A percentile compares a stretch with the other conserved stretches of the same genome.
phyloP scores from a whole-genome alignment of 805 yeast genomes.

The Pichia eremophila region DNA sequence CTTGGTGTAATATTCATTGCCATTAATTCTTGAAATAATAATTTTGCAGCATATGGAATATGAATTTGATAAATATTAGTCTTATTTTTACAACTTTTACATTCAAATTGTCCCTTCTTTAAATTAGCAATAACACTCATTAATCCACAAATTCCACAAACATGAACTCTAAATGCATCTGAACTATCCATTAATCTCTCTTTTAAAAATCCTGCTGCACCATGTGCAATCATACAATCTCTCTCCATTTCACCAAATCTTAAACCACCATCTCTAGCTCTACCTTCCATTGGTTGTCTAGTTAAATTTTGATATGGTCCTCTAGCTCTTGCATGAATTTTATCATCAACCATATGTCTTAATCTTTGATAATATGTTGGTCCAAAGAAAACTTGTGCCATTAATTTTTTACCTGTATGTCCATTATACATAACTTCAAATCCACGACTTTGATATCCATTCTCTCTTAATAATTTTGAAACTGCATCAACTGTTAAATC shows the following conservation, averaged over 20 bases:
- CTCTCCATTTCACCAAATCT: constrained; percentile 99
- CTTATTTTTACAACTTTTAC: constrained; percentile 97
- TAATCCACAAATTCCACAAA: constrained; percentile 97
- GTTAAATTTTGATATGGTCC: constrained; percentile 98
- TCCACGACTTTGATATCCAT: constrained; percentile 96
- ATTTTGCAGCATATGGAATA: constrained; percentile 96
- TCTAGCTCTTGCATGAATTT: constrained; percentile 98
- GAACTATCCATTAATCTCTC: constrained; percentile 99
- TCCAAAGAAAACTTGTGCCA: constrained; percentile 99
- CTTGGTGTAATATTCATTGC: constrained; percentile 99
- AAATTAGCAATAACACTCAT: constrained; percentile 96
- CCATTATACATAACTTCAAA: constrained; percentile 98
- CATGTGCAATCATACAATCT: constrained; percentile 99
- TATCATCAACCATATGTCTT: constrained; percentile 98
- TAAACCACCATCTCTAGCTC: constrained; percentile 98
- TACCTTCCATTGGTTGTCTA: constrained; percentile 98
- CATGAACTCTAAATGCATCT: constrained; percentile 96
- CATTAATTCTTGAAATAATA: constrained; percentile 97
- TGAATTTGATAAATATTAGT: constrained; percentile 96
- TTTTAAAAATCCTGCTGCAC: constrained; percentile 96
- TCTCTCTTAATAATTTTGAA: constrained; percentile 83
- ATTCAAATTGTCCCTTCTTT: constrained; percentile 95
- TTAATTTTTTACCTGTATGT: constrained; percentile 94
- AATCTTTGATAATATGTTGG: constrained; percentile 98
- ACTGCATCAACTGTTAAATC: constrained; percentile 98